Base-by-base conservation (phyloP, 1,139 yeast species). In the Trichomonascaceae sp. region DNA sequence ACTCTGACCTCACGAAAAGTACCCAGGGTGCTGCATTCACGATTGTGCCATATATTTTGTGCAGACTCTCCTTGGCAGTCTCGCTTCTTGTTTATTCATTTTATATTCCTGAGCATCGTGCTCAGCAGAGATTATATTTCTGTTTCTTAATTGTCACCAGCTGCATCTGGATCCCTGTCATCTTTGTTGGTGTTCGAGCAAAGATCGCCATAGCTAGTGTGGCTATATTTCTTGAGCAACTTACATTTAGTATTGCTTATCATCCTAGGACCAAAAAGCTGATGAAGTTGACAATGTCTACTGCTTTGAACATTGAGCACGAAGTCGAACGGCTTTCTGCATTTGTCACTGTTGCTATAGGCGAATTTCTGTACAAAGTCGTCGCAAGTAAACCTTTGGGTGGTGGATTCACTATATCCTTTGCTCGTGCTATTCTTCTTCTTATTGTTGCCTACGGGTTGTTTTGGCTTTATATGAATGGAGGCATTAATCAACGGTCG, bases 231-330 rank as follows among this genome's bases (percentile, higher is more conserved):
- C 56, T 80, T 17, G 88, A 83, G 60, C 53, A 60, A 18, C 54
- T 57, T 39, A 22, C 69, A 0, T 58, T 55, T 43, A 41, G 57
- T 19, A 30, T 50, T n/a, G 63, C 73, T 41, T 80, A 72, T 60
- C 83, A 79, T 59, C 85, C 86, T 1, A 62, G 65, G 64, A 67
- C 74, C 53, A 82, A 81, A 61, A 71, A 64, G 49, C 17, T 68
- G 22, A 55, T 82, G 60, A 66, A 70, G 6, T 63, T 79, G 51
- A 74, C 73, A 12, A 75, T 74, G 55, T 77, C 84, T 5, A 82
- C 88, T 0, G 87, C 87, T 0, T 66, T 82, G 56, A 83, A 82
- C 62, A 80, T 84, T 55, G 87, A 83, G 61, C 87, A 83, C 62
- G 87, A 82, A 62, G 85, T 81, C 19, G 88, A 83, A 64, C 68